Evolutionary conservation across 2,329 filamentous ascomycete species (phyloP), one percentile per base, ranked within the genome.

Genomic region (Diaporthe eres): DNA sequence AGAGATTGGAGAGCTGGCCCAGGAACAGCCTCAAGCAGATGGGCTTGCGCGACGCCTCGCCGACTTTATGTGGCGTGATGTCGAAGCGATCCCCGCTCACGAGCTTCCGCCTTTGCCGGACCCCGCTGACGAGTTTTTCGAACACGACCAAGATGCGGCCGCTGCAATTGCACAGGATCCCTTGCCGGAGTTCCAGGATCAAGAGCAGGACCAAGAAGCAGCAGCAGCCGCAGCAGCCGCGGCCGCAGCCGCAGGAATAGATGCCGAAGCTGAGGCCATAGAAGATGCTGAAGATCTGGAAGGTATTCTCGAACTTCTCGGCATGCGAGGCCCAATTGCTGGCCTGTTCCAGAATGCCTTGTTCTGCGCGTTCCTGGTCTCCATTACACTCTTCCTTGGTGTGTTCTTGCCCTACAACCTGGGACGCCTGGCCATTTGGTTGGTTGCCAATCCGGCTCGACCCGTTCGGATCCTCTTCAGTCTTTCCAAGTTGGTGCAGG

Each of bases 241-340:
- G 60, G 92, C 90, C n/a, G 89, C 89, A 28, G 91, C 90, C 67
- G 92, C 91, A 22, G 94, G 90, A 12, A 86, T 96, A 49, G 95
- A 98, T 73, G 89, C 91, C 72, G 93, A 94, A 79, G 93, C 92
- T 10, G 93, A 94, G 79, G 93, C 92, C 13, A 90, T 95, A 57
- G 94, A 96, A 58, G 94, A 98, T 79, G 94, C 94, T 13, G 97
- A 99, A 84, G 97, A 99, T 81, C 92, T 99, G 22, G 97, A 99
- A 82, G 97, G 97, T 0, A 94, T 99, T 71, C 92, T 99, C 87
- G 97, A 99, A 83, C 90, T 99, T 22, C 94, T 99, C 76, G 97
- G 97, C 51, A 97, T 99, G 94, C 95, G 97, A 81, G 97, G 97
- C 0, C 97, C 97, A 0, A 88, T 99, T 4, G 93, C 94, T 19